Evolutionary conservation across 1,139 yeast species (phyloP), one percentile per base, ranked within the genome.

Genomic region (Debaryomyces subglobosus): DNA sequence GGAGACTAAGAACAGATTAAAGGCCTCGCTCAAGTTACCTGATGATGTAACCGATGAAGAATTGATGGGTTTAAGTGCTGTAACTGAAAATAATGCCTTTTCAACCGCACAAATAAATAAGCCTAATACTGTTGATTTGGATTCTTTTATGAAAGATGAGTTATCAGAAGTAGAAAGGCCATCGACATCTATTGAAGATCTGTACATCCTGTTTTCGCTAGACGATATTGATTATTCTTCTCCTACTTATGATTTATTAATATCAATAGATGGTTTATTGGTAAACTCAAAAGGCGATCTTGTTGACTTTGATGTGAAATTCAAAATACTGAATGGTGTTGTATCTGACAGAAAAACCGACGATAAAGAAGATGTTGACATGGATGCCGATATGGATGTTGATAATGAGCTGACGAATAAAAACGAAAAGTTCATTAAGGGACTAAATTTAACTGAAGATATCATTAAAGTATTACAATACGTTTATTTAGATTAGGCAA

Each of bases 1-100:
- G 20, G 70, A 68, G 42, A 56, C 59, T 5, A 68, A 63, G 46
- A 60, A 62, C 39, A 71, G 64, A 49, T 60, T 75, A 30, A 69
- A 68, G 39, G 71, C 71, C 37, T 63, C 78, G 0, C 62, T 75
- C 32, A 71, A 70, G 49, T 57, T 75, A 21, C 60, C 76, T 0
- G 62, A 64, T 36, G 73, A 71, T 48, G 72, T 69, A 5, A 67
- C 75, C 0, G 77, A 74, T 48, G 78, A 72, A 50, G 78, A 74
- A 52, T 59, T 75, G 10, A 55, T 71, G 39, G 71, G 74, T 5
- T 60, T 75, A 37, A 70, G 62, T 55, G 68, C 73, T 1, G 59
- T 71, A 52, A 58, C 47, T 53, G 58, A 54, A 53, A 39, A 60
- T 65, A 15, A 54, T 51, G 32, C 43, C 4, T 54, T 55, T 39